Percentiles rank a stretch among this genome's conserved stretches.
Evolutionary conservation across 345 rosid genomes (phyloP).

Genomic region (Ailanthus altissimus): DNA sequence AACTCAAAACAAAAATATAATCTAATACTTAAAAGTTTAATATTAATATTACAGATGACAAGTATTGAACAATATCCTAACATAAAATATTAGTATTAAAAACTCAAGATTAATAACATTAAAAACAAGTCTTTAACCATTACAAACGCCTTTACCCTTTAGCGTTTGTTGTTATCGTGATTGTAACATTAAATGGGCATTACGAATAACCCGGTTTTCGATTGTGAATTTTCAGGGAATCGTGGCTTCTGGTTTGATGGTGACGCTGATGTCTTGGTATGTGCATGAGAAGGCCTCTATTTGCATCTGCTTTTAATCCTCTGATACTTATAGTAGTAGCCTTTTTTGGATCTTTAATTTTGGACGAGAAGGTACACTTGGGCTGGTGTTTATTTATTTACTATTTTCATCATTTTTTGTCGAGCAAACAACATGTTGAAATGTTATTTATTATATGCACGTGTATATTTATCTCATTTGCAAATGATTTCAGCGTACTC

Average conservation of each 20-base stretch:
- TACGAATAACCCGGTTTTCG: too few species aligned
- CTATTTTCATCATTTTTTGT: neutral
- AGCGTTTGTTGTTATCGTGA: too few species aligned
- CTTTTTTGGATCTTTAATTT: slow-evolving; percentile 24
- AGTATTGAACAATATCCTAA: too few species aligned
- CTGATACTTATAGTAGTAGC: slow-evolving; percentile 39
- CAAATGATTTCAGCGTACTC: slow-evolving; percentile 35
- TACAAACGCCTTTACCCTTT: too few species aligned
- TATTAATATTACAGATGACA: too few species aligned
- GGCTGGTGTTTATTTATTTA: slow-evolving; percentile 37
- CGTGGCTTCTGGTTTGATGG: slow-evolving; percentile 34
- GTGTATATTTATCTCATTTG: neutral
- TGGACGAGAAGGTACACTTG: slow-evolving; percentile 41
- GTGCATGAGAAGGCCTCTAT: slow-evolving; percentile 44
- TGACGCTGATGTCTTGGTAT: slow-evolving; percentile 29
- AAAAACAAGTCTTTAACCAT: too few species aligned
- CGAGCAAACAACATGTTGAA: too few species aligned
- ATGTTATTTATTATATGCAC: neutral
- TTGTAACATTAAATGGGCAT: too few species aligned
- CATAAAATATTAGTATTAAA: too few species aligned
- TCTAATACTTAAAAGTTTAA: too few species aligned
- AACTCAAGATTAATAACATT: too few species aligned
- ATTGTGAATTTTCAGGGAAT: slow-evolving; percentile 33
- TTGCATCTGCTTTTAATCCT: slow-evolving; percentile 43
- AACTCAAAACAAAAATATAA: too few species aligned